Conservation (phyloP, 106 monocot species). For the Dioscorea alata region DNA sequence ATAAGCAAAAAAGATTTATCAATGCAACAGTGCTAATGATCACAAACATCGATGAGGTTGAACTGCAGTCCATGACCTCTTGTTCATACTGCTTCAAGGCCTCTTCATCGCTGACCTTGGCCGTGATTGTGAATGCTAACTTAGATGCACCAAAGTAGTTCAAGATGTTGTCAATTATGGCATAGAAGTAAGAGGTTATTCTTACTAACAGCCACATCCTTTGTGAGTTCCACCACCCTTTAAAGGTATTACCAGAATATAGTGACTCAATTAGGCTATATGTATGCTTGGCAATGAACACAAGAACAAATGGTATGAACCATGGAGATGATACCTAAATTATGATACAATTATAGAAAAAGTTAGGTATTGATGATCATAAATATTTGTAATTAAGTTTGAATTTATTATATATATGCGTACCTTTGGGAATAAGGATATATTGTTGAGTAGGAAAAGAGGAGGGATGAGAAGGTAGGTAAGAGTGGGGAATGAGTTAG, state of each 20-base stretch:
- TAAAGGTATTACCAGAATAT: constrained; percentile 11
- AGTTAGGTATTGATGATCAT: neutral
- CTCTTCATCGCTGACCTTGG: constrained; percentile 27
- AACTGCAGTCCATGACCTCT: constrained; percentile 40
- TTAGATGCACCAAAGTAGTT: constrained; percentile 6
- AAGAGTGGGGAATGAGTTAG: constrained; percentile 22
- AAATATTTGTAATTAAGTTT: neutral
- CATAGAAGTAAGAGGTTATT: constrained; percentile 23
- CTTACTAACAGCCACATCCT: constrained; percentile 29
- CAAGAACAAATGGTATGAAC: constrained; percentile 48
- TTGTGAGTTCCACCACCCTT: constrained; percentile 49
- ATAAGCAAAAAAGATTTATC: constrained; percentile 15
- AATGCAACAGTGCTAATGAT: constrained; percentile 7
- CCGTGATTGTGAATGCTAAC: constrained; percentile 21
- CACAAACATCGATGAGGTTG: constrained; percentile 16
- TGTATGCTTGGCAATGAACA: constrained; percentile 12
- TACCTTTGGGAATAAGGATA: constrained; percentile 38
- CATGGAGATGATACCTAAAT: constrained; percentile 32
- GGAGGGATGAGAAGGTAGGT: constrained; percentile 36
- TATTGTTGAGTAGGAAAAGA: constrained; percentile 22
- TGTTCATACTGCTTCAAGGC: constrained; percentile 23
- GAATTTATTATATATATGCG: neutral
- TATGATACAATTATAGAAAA: neutral
- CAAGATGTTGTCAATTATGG: constrained; percentile 19
- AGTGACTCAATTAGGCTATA: constrained; percentile 30